Base-by-base conservation (phyloP, 2,329 filamentous ascomycete genomes). In the Intubia oerlemansii region DNA sequence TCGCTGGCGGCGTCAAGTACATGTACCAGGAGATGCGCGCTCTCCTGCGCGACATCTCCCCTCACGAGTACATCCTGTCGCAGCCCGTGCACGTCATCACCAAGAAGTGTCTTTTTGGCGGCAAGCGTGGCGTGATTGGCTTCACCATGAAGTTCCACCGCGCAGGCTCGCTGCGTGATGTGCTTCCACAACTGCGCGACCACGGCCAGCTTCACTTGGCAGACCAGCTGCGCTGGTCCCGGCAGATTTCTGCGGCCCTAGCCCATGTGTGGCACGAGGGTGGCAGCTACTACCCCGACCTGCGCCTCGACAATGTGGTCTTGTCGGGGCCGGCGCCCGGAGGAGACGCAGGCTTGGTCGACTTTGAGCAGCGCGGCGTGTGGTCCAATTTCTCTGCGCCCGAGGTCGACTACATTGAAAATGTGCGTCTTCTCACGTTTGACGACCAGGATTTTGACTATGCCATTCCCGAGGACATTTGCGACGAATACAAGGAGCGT, bases 301-400 rank as follows among this genome's bases (percentile, higher is more conserved):
- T 69, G 10, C 59, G 65, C 10, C 54, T 69, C 5, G 65, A 70
- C 42, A 69, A 70, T 37, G 50, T 70, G 19, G 57, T 70, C 4
- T 44, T 68, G 10, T 58, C 60, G 1, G 48, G 49, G 14, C 38
- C 46, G 1, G 22, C 32, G 2, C 24, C 35, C 1, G 21, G 16
- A 48, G 31, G 47, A 13, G 52, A 66, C 30, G 45, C 57, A 8
- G 41, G 69, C 39, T 59, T 71, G 54, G 54, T 70, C 5, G 66
- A 71, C 35, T 67, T 71, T 39, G 66, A 71, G 44, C 65, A 70
- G 42, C 56, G 66, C 18, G 65, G 66, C 7, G 62, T 68, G 2
- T 70, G 65, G 65, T 66, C 59, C 43, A 61, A 67, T 41, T 70
- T 69, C 42, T 59, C 58, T 2, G 53, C 66, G 1, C 66, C 66